A percentile compares a stretch with the other conserved stretches of the same genome.
Conservation (phyloP, 1,284 basidiomycete genomes). For the Grifola frondosa region DNA sequence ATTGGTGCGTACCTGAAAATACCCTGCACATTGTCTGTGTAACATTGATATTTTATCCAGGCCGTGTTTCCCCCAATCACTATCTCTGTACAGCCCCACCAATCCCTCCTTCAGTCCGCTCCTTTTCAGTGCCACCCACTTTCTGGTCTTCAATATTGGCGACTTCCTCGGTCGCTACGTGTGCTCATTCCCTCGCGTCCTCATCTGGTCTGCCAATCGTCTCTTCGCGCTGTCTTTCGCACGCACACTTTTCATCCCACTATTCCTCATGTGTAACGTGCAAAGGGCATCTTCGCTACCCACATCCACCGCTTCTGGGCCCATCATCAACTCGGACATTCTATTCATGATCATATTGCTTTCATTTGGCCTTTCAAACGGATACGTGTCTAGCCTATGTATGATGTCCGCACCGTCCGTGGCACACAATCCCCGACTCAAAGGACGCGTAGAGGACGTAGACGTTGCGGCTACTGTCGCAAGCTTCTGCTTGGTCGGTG, state of each 20-base stretch:
- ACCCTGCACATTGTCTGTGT: background rate
- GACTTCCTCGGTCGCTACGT: conserved; percentile 78
- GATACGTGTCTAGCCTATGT: conserved; percentile 67
- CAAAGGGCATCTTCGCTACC: conserved; percentile 41
- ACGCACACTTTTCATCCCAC: conserved; percentile 78
- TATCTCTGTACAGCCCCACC: conserved; percentile 66
- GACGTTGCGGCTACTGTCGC: conserved; percentile 82
- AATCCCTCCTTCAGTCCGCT: conserved; percentile 59
- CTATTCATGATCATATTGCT: conserved; percentile 75
- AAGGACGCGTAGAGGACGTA: conserved; percentile 68
- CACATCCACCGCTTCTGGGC: conserved; percentile 20
- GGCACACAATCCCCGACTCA: conserved; percentile 67
- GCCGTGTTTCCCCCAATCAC: conserved; percentile 86
- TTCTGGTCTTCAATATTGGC: conserved; percentile 72
- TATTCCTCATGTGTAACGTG: conserved; percentile 85
- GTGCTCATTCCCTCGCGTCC: conserved; percentile 64
- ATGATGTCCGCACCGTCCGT: conserved; percentile 75
- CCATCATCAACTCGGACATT: conserved; percentile 72
- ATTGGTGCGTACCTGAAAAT: conserved; percentile 51
- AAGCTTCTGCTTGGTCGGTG: conserved; percentile 76
- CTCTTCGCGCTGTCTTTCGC: conserved; percentile 64
- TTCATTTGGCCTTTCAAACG: conserved; percentile 75
- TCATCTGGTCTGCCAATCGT: conserved; percentile 64
- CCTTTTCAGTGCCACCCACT: conserved; percentile 70
- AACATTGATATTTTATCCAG: conserved; percentile 38